phyloP scores from a whole-genome alignment of 2,329 filamentous ascomycete species.

The Pseudogymnoascus sp. region DNA sequence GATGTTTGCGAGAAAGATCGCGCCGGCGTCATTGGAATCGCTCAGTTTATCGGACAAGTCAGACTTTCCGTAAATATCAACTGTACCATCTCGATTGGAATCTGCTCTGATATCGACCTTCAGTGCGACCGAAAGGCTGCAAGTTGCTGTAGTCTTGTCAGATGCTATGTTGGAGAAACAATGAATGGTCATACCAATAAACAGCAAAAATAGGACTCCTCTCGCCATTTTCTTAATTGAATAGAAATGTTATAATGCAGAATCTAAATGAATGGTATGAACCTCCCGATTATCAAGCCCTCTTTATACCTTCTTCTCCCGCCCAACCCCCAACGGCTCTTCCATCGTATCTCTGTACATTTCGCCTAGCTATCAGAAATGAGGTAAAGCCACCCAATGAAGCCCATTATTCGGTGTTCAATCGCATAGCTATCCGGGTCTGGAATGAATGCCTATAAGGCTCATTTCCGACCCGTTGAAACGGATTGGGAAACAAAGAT shows the following conservation, averaged over 20 bases:
- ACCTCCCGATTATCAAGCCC: background rate
- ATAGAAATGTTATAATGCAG: background rate
- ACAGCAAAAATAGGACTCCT: background rate
- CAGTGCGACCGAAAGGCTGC: background rate
- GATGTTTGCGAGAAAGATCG: constrained; percentile 34
- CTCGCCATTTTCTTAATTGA: background rate
- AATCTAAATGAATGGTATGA: background rate
- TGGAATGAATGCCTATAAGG: background rate
- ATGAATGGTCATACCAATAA: background rate
- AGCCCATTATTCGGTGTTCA: background rate
- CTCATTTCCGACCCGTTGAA: background rate
- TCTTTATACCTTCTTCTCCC: background rate
- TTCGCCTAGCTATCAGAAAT: background rate
- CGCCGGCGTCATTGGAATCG: constrained; percentile 25
- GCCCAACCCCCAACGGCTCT: background rate
- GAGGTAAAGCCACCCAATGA: background rate
- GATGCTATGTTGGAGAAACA: background rate
- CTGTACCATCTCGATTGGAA: constrained; percentile 32
- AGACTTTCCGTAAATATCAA: constrained; percentile 20
- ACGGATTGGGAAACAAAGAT: background rate
- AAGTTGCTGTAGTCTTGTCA: background rate
- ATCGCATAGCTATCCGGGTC: background rate
- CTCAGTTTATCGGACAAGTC: constrained; percentile 23
- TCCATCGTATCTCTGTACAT: background rate
- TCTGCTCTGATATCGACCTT: constrained; percentile 29